Base-by-base conservation (phyloP, 1,139 yeast species). In the Hyphopichia wangnamkhiaoensis region DNA sequence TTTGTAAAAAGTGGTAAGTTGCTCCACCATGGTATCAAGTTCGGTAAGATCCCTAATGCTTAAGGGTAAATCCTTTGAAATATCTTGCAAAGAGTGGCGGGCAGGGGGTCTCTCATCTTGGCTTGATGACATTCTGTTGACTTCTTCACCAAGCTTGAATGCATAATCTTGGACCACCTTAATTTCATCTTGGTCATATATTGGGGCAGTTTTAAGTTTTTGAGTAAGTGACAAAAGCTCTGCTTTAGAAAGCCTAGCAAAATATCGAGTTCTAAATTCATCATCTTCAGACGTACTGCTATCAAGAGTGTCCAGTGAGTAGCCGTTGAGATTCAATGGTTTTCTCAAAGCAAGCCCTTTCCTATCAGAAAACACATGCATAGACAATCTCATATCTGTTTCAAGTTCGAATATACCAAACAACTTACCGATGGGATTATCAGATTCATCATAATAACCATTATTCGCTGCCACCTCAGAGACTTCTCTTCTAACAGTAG, bases 21-120 rank as follows among this genome's bases (percentile, higher is more conserved):
- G 83, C 3, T 60, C 63, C 19, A 80, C 44, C 82, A 80, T 74
- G 17, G 71, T 62, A 39, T 76, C 79, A 27, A 77, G 58, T 46
- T 79, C 82, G 1, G 52, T 51, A 3, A 74, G 42, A 34, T 71
- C 68, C 3, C 49, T 42, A 2, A 74, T 50, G 3, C 37, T 31
- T 4, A 48, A 39, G 1, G 71, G 70, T 8, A 57, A 42, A 9
- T 43, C 45, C 5, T 45, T 40, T 4, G 61, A 53, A 6, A 66
- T 48, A 17, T 63, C 61, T 19, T 58, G 43, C 39, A 74, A 45
- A 1, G 70, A 54, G 10, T 42, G 41, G 30, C 56, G 54, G 8
- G 37, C 25, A n/a, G n/a, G n/a, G 1, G 45, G 41, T 9, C 15
- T 23, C 14, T 25, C 28, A 12, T 46, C 37, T 20, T 37, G 27